Base-by-base conservation (phyloP, 2,329 filamentous ascomycete genomes). In the Juglanconis sp. region DNA sequence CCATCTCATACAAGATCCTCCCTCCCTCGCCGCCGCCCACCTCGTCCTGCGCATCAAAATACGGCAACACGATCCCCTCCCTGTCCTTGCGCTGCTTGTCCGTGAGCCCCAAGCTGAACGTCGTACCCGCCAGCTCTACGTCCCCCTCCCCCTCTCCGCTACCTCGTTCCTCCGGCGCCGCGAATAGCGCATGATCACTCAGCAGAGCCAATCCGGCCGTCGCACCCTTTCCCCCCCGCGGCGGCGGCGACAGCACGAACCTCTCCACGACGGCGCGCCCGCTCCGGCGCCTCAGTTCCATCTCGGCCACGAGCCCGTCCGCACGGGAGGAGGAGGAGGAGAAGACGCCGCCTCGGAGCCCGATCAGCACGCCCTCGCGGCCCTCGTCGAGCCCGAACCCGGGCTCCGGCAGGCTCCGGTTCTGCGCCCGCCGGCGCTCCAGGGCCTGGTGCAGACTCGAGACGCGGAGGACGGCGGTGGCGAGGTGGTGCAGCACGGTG, bases 1-100 rank as follows among this genome's bases (percentile, higher is more conserved):
- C 94, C 90, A 98, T 96, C 68, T 98, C 94, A 72, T 99, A 99
- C 69, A 99, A 71, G 65, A 99, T 99, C 63, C 94, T 83, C 0
- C 95, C 95, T 4, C 95, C 94, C 68, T 96, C 92, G 0, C 93
- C 93, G 0, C 85, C 83, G 1, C 87, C 88, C 55, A 87, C 83
- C 52, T 88, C 89, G 56, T 87, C 91, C 81, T 99, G 95, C 31
- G 95, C 95, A 78, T 99, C 95, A 74, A 96, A 97, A 73, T 99
- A 98, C 15, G 95, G 95, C 73, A 98, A 73, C 46, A 98, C 90
- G 8, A 99, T 91, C 0, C 90, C 91, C 68, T 97, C 94, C 32
- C 95, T 80, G 54, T 96, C 94, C 65, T 83, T 81, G 67, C 90
- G 84, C 77, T 99, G 95, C 77, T 95, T 92, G 61, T 96, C 94